These are phyloP conservation scores for Trametes punicea DNA, from an alignment of 768 basidiomycete species.

Conservation along the genomic window DNA sequence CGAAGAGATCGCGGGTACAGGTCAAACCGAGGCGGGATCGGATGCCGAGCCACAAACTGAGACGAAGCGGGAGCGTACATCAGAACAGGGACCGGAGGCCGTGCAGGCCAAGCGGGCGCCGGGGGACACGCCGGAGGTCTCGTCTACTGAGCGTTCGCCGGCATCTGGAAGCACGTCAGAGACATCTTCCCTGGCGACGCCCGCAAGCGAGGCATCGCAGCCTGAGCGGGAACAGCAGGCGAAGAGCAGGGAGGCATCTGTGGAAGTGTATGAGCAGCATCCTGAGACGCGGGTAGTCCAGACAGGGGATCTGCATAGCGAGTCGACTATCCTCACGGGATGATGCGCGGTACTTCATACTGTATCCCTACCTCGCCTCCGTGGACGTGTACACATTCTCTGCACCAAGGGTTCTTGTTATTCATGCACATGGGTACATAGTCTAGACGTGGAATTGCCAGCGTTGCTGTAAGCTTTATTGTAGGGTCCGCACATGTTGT, in stretches of 20 bases:
- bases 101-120: too few species aligned
- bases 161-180: constrained; percentile 5
- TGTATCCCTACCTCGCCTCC: background rate
- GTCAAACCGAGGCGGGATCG: too few species aligned
- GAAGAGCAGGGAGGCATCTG: constrained; percentile 7
- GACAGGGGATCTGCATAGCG: constrained; percentile 19
- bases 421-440: too few species aligned
- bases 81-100: too few species aligned
- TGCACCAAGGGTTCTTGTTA: background rate
- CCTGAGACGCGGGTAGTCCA: constrained; percentile 18
- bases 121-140: too few species aligned
- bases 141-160: background rate
- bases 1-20: too few species aligned
- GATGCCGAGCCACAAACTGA: too few species aligned
- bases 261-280: constrained; percentile 14
- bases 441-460: too few species aligned
- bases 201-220: background rate
- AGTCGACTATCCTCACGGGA: background rate
- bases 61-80: background rate
- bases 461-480: background rate
- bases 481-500: constrained; percentile 6
- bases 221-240: background rate
- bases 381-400: background rate
- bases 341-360: background rate
- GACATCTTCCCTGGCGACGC: constrained; percentile 13